A percentile compares a stretch with the other conserved stretches of the same genome.
Evolutionary conservation across 176 grass and related monocot genomes (phyloP).

Genomic region (Cocos nucifera): DNA sequence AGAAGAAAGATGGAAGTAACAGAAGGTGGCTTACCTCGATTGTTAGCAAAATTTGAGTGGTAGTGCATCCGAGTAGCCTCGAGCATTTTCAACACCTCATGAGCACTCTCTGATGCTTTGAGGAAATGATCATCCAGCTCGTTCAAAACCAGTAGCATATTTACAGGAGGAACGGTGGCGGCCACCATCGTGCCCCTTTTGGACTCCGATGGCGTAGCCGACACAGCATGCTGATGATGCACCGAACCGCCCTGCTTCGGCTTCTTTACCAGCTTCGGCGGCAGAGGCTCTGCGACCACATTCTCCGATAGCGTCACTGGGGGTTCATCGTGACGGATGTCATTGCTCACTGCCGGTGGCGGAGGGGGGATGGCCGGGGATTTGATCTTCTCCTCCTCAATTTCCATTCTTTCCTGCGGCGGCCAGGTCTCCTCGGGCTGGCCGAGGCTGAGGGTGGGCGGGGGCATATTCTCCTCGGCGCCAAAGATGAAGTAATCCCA

Average conservation of each 20-base stretch:
- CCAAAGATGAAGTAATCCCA: conserved; percentile 59
- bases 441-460: conserved; percentile 43
- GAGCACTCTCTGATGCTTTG: conserved; percentile 58
- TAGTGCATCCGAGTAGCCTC: conserved; percentile 93
- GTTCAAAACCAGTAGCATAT: conserved; percentile 47
- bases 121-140: conserved; percentile 78
- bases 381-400: conserved; percentile 10
- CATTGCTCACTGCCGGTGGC: not conserved
- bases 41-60: conserved; percentile 88
- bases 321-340: conserved; percentile 20
- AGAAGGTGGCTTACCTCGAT: conserved; percentile 48
- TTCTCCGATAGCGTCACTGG: not conserved
- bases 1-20: conserved; percentile 15
- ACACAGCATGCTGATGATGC: conserved; percentile 38
- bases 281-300: conserved; percentile 5
- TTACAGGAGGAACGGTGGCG: conserved; percentile 18
- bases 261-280: conserved; percentile 22
- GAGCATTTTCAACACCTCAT: conserved; percentile 79
- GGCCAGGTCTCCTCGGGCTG: conserved; percentile 23
- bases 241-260: conserved; percentile 22
- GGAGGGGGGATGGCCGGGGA: not conserved
- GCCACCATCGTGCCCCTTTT: conserved; percentile 43
- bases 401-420: too few relatives aligned
- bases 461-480: conserved; percentile 34
- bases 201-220: conserved; percentile 35